Percentiles rank a stretch among this genome's conserved stretches.
phyloP scores from a whole-genome alignment of 176 grass and related monocot genomes.

The Stipa capillata region DNA sequence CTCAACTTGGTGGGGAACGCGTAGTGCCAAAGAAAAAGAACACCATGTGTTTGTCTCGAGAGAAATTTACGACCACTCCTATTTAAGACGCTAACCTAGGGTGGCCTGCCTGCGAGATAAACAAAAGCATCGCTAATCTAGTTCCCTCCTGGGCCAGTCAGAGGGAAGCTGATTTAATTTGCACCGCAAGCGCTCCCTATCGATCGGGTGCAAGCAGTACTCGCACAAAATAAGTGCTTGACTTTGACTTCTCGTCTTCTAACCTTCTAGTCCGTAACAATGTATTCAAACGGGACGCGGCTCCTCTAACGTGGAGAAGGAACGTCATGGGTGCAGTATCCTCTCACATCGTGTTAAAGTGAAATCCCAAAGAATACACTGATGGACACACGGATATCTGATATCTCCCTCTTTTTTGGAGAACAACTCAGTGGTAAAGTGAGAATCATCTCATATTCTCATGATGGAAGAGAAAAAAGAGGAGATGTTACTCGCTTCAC shows the following conservation, averaged over 20 bases:
- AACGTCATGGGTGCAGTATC: no score
- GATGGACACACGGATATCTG: no score
- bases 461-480: no score
- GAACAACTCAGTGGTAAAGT: no score
- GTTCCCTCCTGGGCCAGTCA: neutral
- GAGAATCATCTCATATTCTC: no score
- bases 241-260: neutral
- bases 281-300: neutral
- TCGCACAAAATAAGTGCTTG: neutral
- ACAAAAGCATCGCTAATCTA: neutral
- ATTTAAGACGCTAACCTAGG: neutral
- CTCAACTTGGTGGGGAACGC: neutral
- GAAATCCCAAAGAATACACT: no score
- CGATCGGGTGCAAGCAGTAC: neutral
- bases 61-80: neutral
- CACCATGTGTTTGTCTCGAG: neutral
- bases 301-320: no score
- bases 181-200: neutral
- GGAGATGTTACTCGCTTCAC: no score
- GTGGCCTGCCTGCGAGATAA: neutral
- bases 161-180: neutral
- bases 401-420: no score
- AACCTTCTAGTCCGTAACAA: neutral
- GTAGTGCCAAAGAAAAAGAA: neutral
- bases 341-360: neutral